Conservation (phyloP, 768 basidiomycete genomes). For the Russula abietina region DNA sequence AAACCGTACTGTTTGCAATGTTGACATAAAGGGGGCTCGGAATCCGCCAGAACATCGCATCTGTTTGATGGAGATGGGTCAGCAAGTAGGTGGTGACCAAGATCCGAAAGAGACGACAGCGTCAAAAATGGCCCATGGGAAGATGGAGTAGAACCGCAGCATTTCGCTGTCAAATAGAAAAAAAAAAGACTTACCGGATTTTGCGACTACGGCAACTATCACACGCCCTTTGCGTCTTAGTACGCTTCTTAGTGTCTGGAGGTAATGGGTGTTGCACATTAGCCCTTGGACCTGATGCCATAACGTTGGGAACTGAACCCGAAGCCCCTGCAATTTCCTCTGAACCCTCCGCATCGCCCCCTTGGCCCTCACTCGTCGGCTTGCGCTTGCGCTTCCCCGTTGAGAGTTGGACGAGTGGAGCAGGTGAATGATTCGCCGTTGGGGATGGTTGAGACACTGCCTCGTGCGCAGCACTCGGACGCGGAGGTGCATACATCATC, state of each 20-base stretch:
- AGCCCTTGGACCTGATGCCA: slow-evolving; percentile 20
- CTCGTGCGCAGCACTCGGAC: slow-evolving; percentile 35
- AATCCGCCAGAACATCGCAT: slow-evolving; percentile 80
- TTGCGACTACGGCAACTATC: slow-evolving; percentile 88
- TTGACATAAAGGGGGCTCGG: slow-evolving; percentile 77
- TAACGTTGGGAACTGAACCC: slow-evolving; percentile 40
- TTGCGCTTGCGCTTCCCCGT: slow-evolving; percentile 61
- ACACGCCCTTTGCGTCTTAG: slow-evolving; percentile 89
- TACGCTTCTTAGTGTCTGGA: slow-evolving; percentile 75
- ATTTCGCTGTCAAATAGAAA: neutral
- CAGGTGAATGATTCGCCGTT: slow-evolving; percentile 29
- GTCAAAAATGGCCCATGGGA: slow-evolving; percentile 7
- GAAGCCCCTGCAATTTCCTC: slow-evolving; percentile 57
- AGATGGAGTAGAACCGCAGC: slow-evolving; percentile 8
- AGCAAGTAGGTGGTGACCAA: slow-evolving; percentile 15
- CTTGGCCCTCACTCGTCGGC: slow-evolving; percentile 24
- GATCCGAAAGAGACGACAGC: neutral
- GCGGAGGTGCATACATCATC: slow-evolving; percentile 57
- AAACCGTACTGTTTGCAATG: slow-evolving; percentile 93
- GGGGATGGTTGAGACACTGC: slow-evolving; percentile 33
- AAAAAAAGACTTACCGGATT: slow-evolving; percentile 52
- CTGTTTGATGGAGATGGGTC: slow-evolving; percentile 30
- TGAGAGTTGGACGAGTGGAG: slow-evolving; percentile 18
- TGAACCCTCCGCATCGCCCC: slow-evolving; percentile 39
- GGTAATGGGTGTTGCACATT: slow-evolving; percentile 27